Conservation (phyloP, 2,329 filamentous ascomycete genomes). For the Cadophora sp. region DNA sequence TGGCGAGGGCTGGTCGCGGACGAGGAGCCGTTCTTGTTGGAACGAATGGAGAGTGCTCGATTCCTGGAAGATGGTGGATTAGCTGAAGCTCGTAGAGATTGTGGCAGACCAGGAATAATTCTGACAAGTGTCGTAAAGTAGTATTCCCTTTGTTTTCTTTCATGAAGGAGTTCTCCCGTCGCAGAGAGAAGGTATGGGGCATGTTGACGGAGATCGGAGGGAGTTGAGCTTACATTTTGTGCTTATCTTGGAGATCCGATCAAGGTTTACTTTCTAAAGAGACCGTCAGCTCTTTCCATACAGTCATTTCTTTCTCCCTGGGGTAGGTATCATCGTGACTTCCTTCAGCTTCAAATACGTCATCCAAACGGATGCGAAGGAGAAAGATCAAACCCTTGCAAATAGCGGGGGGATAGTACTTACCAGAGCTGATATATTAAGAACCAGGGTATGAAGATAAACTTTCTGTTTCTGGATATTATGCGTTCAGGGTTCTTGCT, state of each 20-base stretch:
- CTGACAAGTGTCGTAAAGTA: conserved; percentile 30
- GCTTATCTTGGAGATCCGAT: conserved; percentile 10
- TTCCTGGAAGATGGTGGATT: conserved; percentile 57
- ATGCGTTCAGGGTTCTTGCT: conserved; percentile 21
- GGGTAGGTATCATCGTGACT: neutral
- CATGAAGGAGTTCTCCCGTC: conserved; percentile 31
- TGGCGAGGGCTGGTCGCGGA: conserved; percentile 57
- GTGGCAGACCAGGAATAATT: neutral
- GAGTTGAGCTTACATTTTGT: conserved; percentile 34
- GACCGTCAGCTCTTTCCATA: conserved; percentile 34
- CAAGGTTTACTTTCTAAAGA: conserved; percentile 21
- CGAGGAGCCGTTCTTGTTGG: conserved; percentile 49
- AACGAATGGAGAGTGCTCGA: conserved; percentile 76
- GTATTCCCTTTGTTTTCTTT: conserved; percentile 24
- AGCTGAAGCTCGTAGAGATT: conserved; percentile 1
- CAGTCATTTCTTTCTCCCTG: neutral
- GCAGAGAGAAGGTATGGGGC: conserved; percentile 25
- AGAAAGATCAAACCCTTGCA: conserved; percentile 10
- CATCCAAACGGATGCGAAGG: conserved; percentile 17
- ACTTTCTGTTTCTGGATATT: conserved; percentile 18
- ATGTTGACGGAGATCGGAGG: conserved; percentile 16
- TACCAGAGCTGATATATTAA: neutral
- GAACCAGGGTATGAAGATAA: conserved; percentile 27
- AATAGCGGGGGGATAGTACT: neutral
- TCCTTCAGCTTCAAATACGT: conserved; percentile 23